Evolutionary conservation across 2,329 filamentous ascomycete species (phyloP).

Genomic region (Diaporthe eres): DNA sequence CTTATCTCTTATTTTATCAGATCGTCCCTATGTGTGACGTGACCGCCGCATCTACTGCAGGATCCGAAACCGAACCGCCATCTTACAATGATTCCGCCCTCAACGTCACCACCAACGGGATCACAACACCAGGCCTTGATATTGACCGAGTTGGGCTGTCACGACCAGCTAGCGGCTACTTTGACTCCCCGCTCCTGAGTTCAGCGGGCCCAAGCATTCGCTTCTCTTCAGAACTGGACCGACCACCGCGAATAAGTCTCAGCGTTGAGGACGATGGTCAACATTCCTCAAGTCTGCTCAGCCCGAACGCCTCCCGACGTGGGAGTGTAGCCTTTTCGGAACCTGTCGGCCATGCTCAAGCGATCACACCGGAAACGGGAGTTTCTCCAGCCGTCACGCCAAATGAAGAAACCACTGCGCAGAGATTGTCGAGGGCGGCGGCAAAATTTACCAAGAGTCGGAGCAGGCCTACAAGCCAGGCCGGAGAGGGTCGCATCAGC

Average conservation of each 20-base stretch:
- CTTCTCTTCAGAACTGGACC: constrained; percentile 69
- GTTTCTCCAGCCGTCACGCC: constrained; percentile 60
- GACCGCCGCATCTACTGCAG: constrained; percentile 61
- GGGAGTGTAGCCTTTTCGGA: constrained; percentile 67
- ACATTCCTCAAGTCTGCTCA: constrained; percentile 49
- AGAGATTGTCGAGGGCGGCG: constrained; percentile 70
- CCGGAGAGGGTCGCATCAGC: constrained; percentile 70
- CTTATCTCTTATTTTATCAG: constrained; percentile 96
- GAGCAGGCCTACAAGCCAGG: constrained; percentile 71
- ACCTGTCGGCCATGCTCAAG: constrained; percentile 45
- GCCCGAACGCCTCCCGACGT: constrained; percentile 58
- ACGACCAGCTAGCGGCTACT: constrained; percentile 59
- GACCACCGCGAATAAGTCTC: constrained; percentile 62
- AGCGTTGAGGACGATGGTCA: constrained; percentile 58
- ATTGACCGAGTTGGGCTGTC: constrained; percentile 49
- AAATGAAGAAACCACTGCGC: constrained; percentile 66
- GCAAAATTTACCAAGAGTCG: constrained; percentile 66
- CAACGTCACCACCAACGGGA: constrained; percentile 54
- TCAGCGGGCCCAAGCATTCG: constrained; percentile 65
- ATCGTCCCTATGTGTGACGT: constrained; percentile 88
- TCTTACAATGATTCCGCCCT: constrained; percentile 69
- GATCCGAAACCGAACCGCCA: constrained; percentile 66
- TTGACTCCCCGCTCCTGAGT: constrained; percentile 56
- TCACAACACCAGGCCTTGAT: constrained; percentile 49
- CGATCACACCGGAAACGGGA: constrained; percentile 46